phyloP scores from a whole-genome alignment of 2,329 filamentous ascomycete species.

The Penicillium sp. region DNA sequence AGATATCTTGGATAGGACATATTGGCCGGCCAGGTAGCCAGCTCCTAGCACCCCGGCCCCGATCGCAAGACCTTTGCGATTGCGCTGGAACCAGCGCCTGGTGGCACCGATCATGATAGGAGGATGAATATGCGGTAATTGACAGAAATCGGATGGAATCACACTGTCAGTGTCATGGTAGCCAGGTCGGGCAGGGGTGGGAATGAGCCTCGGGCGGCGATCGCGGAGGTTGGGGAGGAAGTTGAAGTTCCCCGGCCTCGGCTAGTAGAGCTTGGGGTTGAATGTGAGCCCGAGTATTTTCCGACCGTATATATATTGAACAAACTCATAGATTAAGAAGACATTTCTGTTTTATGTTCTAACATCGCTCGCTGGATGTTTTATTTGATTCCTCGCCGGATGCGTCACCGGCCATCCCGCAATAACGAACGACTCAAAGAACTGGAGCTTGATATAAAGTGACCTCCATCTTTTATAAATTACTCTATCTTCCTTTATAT shows the following conservation, averaged over 20 bases:
- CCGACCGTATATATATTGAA: too few relatives aligned
- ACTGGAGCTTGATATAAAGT: too few relatives aligned
- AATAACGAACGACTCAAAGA: too few relatives aligned
- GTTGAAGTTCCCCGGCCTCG: constrained; percentile 24
- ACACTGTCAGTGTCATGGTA: neutral
- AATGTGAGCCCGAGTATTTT: too few relatives aligned
- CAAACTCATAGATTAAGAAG: too few relatives aligned
- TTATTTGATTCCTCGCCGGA: too few relatives aligned
- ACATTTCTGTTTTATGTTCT: too few relatives aligned
- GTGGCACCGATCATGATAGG: constrained; percentile 61
- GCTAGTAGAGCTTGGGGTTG: constrained; percentile 17
- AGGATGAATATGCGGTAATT: neutral
- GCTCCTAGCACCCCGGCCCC: constrained; percentile 81
- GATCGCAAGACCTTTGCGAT: constrained; percentile 82
- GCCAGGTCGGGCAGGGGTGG: constrained; percentile 9
- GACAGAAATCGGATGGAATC: neutral
- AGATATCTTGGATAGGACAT: constrained; percentile 82
- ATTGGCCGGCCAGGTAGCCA: constrained; percentile 87
- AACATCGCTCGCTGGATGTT: too few relatives aligned
- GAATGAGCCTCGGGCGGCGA: constrained; percentile 16
- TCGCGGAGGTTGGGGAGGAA: constrained; percentile 8
- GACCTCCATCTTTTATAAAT: neutral
- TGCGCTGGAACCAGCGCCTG: constrained; percentile 85
- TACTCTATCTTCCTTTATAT: constrained; percentile 5
- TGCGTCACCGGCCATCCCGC: constrained; percentile 5